A percentile compares a stretch with the other conserved stretches of the same genome.
These are phyloP conservation scores for Vararia minispora DNA, from an alignment of 768 basidiomycete species.

Conservation along the genomic window DNA sequence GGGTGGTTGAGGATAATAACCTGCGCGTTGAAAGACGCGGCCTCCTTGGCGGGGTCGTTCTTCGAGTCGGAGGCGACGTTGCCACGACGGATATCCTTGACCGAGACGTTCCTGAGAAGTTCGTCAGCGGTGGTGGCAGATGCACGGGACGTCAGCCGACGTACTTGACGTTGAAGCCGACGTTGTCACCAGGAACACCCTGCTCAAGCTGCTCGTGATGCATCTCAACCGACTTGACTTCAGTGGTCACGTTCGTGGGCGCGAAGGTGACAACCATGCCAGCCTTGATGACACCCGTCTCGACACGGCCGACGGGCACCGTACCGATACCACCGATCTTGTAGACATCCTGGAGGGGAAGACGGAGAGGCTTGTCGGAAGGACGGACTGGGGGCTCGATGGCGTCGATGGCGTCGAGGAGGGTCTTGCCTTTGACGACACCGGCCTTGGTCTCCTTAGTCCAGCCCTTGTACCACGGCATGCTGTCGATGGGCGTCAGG, in stretches of 20 bases:
- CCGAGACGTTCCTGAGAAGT: constrained; percentile 86
- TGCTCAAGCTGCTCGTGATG: constrained; percentile 95
- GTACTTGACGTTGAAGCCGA: constrained; percentile 97
- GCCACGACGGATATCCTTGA: constrained; percentile 99
- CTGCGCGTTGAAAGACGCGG: constrained; percentile 98
- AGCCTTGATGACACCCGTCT: constrained; percentile 99
- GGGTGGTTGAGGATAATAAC: constrained; percentile 99
- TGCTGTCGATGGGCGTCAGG: constrained; percentile 37
- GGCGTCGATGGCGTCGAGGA: constrained; percentile 98
- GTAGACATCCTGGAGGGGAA: constrained; percentile 99
- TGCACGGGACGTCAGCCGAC: no score
- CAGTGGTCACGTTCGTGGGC: constrained; percentile 96
- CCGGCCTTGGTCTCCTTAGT: constrained; percentile 91
- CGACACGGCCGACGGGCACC: constrained; percentile 99
- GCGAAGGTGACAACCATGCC: constrained; percentile 99
- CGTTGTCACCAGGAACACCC: constrained; percentile 97
- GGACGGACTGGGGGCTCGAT: constrained; percentile 97
- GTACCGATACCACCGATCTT: constrained; percentile 99
- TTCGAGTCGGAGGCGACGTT: constrained; percentile 99
- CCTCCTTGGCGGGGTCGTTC: constrained; percentile 99
- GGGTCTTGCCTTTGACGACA: constrained; percentile 94
- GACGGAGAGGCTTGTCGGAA: constrained; percentile 99
- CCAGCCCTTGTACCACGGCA: constrained; percentile 99
- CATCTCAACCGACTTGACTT: constrained; percentile 99
- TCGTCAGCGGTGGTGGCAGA: no score